Conservation (phyloP, 495 filamentous ascomycete genomes). For the Xylaria bambusicola region DNA sequence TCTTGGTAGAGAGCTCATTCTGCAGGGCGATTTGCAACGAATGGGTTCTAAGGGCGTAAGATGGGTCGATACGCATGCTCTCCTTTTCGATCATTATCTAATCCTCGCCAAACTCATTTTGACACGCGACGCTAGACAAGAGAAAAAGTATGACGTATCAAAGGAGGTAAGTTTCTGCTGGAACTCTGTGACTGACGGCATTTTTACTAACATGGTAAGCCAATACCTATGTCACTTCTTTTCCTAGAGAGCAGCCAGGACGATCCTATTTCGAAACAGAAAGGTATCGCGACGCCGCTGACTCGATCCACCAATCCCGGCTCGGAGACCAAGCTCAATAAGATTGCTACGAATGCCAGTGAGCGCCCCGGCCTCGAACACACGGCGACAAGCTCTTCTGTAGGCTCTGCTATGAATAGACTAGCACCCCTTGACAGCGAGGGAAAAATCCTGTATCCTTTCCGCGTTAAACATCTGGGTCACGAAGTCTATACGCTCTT, state of each 20-base stretch:
- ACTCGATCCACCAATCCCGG: conserved; percentile 50
- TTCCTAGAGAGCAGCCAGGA: conserved; percentile 90
- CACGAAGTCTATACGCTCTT: conserved; percentile 87
- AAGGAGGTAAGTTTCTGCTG: conserved; percentile 65
- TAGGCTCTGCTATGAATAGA: conserved; percentile 50
- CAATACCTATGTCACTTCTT: conserved; percentile 95
- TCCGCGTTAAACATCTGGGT: conserved; percentile 96
- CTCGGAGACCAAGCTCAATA: conserved; percentile 54
- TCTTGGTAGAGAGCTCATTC: conserved; percentile 85
- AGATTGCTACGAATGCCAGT: conserved; percentile 47
- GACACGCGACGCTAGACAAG: conserved; percentile 68
- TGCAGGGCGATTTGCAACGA: conserved; percentile 85
- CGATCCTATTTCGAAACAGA: conserved; percentile 84
- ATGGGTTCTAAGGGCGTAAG: conserved; percentile 83
- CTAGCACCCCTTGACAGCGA: conserved; percentile 56
- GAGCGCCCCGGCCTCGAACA: conserved; percentile 65
- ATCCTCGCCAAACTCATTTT: conserved; percentile 83
- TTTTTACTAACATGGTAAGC: conserved; percentile 44
- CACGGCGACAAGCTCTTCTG: conserved; percentile 58
- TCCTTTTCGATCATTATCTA: conserved; percentile 96
- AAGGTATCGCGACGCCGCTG: conserved; percentile 72
- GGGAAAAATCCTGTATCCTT: conserved; percentile 87
- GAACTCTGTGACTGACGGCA: background rate
- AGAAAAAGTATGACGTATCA: conserved; percentile 92
- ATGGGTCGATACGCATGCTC: conserved; percentile 87